These are phyloP conservation scores for Cutaneotrichosporon sp. DNA, from an alignment of 1,284 basidiomycete species.

Conservation along the genomic window DNA sequence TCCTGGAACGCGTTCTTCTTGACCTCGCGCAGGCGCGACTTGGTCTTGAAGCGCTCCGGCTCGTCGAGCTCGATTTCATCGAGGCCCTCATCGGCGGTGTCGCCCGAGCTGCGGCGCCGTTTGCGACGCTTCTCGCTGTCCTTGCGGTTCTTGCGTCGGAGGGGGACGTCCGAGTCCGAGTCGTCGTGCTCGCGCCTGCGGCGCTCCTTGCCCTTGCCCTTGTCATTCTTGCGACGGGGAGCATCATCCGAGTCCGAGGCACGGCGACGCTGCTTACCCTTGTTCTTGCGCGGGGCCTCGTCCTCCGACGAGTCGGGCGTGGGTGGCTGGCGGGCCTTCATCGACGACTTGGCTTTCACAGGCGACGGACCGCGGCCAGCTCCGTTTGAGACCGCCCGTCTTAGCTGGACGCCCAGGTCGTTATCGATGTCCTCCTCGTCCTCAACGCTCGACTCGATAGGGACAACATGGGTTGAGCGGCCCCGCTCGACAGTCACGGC, in stretches of 20 bases:
- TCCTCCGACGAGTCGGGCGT: neutral
- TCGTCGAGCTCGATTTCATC: constrained; percentile 61
- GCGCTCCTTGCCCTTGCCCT: neutral
- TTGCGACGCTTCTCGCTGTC: constrained; percentile 19
- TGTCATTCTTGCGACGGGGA: neutral
- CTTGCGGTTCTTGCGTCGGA: constrained; percentile 22
- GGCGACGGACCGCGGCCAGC: neutral
- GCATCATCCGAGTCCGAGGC: neutral
- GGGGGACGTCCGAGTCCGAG: neutral
- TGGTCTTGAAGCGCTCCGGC: constrained; percentile 56
- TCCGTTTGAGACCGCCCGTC: neutral
- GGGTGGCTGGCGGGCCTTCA: neutral
- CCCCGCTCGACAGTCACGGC: neutral
- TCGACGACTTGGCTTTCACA: neutral
- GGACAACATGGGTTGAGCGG: neutral
- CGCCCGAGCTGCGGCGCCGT: constrained; percentile 10
- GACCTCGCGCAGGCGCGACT: constrained; percentile 44
- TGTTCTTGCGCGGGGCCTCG: neutral
- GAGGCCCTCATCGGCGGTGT: constrained; percentile 58
- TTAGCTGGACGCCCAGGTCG: neutral
- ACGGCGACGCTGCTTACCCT: neutral
- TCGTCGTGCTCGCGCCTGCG: neutral
- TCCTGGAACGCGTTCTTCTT: constrained; percentile 36
- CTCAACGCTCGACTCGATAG: neutral
- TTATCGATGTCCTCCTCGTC: neutral